Base-by-base conservation (phyloP, 2,329 filamentous ascomycete species). In the Cryphonectria carpinicola region DNA sequence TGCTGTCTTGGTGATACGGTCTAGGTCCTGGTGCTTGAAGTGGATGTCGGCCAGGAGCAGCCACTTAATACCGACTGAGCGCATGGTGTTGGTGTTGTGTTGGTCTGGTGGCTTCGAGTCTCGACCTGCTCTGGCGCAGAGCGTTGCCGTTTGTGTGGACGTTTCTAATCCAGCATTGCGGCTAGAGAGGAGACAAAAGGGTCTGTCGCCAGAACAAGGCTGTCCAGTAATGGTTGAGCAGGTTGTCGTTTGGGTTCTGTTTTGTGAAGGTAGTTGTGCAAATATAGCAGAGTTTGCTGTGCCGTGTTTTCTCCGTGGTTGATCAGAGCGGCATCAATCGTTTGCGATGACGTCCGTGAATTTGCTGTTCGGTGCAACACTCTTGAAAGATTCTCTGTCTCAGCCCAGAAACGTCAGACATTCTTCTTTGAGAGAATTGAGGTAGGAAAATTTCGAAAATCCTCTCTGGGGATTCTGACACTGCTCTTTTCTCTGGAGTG, bases 1-100 rank as follows among this genome's bases (percentile, higher is more conserved):
- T 25, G 76, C 74, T 39, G 78, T 78, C 41, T 73, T 73, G 39
- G 70, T 72, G 32, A 77, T 74, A 43, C 78, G 77, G 46, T 79
- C 76, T 17, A 79, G 72, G 68, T 80, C 78, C 60, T 73, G 67
- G n/a, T 73, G 70, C 39, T 74, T 75, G 74, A 80, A 80, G 71
- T 80, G 79, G 65, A 79, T 73, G 66, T 80, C 79, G 69, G 77
- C 78, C n/a, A 78, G 65, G 4, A 80, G 70, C 4, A 80, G 75
- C 79, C 78, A 80, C 63, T 69, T 65, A 43, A n/a, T 14, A 35
- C 32, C 35, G 17, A 32, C 58, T 17, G 58, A 61, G 58, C 35
- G 58, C 35, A 61, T 61, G 35, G 25, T 32, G 6, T n/a, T 61
- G 56, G 56, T 14, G 43, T 46, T 49, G 19, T 22, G 17, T 8